These are phyloP conservation scores for Marasmius fiardii DNA, from an alignment of 1,284 basidiomycete genomes.

Conservation along the genomic window DNA sequence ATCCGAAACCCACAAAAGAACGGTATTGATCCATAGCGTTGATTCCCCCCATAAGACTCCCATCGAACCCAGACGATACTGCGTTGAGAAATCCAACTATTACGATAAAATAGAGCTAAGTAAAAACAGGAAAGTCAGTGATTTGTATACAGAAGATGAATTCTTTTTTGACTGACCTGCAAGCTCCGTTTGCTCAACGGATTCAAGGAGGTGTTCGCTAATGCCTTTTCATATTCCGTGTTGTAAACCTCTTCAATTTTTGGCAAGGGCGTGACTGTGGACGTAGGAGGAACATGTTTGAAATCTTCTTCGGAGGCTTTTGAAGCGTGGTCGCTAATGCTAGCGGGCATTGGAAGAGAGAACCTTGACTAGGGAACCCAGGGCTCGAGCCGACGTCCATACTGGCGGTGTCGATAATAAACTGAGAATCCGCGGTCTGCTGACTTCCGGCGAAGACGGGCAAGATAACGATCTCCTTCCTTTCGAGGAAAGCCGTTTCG, in stretches of 20 bases:
- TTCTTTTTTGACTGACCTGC: conserved; percentile 16
- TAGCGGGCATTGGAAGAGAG: background rate
- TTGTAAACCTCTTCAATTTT: conserved; percentile 23
- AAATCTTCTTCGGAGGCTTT: background rate
- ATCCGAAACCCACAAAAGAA: conserved; percentile 15
- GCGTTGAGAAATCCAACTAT: conserved; percentile 27
- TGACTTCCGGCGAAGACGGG: background rate
- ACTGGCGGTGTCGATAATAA: background rate
- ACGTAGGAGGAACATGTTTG: background rate
- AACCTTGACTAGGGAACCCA: background rate
- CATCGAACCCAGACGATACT: conserved; percentile 25
- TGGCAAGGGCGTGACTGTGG: background rate
- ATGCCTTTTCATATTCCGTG: conserved; percentile 19
- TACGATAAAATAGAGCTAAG: conserved; percentile 25
- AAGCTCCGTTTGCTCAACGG: conserved; percentile 22
- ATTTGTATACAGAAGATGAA: background rate
- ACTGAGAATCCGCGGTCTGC: background rate
- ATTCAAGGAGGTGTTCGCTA: conserved; percentile 18
- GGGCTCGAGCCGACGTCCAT: no score
- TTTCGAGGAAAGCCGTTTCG: background rate
- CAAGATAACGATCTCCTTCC: background rate
- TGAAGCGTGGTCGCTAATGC: background rate
- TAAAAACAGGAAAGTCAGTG: conserved; percentile 4
- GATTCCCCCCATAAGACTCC: conserved; percentile 25
- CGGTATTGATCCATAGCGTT: conserved; percentile 26